A percentile compares a stretch with the other conserved stretches of the same genome.
phyloP scores from a whole-genome alignment of 139 green algal species.

The Dunaliella sp. region DNA sequence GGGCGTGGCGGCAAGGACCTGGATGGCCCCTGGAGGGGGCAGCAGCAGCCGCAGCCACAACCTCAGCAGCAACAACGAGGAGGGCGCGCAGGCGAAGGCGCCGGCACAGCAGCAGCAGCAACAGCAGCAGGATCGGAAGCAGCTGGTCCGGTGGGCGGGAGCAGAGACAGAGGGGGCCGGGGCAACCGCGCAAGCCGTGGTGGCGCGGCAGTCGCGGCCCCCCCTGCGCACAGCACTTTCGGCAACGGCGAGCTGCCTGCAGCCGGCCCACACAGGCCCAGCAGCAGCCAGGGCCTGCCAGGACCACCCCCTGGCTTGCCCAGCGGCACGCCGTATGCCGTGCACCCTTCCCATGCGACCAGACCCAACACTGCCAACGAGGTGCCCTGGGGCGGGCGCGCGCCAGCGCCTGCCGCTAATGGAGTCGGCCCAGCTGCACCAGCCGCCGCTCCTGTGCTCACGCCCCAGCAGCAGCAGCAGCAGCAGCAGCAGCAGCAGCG shows the following conservation, averaged over 20 bases:
- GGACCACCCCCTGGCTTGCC: neutral
- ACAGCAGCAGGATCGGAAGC: no score
- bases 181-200: neutral
- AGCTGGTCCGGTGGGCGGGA: neutral
- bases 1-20: neutral
- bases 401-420: neutral
- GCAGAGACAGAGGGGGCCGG: neutral
- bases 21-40: neutral
- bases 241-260: neutral
- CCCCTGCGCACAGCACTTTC: no score
- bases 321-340: neutral
- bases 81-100: neutral
- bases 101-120: no score
- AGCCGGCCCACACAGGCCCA: conserved; percentile 8
- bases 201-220: neutral
- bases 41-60: neutral
- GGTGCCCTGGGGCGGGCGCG: neutral
- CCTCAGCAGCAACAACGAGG: neutral
- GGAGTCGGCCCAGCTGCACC: neutral
- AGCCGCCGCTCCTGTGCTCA: neutral
- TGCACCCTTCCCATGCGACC: no score
- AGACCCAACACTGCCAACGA: neutral
- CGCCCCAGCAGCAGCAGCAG: neutral
- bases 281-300: conserved; percentile 7
- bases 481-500: neutral